These are phyloP conservation scores for Rhinocladiella mackenziei DNA, from an alignment of 2,329 filamentous ascomycete genomes.

Conservation along the genomic window DNA sequence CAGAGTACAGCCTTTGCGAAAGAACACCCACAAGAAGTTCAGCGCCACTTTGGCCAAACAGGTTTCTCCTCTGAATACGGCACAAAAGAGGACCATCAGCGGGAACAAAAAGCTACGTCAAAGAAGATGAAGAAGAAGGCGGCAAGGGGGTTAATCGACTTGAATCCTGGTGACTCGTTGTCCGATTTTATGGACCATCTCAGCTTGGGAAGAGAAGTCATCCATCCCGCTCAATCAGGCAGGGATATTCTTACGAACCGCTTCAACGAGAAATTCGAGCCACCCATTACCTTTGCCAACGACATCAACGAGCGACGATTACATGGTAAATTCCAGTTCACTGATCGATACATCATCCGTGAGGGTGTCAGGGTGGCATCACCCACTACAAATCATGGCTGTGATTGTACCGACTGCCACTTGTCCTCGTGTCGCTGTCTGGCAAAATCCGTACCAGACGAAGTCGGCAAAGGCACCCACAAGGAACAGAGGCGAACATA, in stretches of 20 bases:
- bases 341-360: constrained; percentile 24
- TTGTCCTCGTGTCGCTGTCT: constrained; percentile 19
- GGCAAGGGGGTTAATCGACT: not conserved
- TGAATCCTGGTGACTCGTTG: constrained; percentile 8
- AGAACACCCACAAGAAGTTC: constrained; percentile 16
- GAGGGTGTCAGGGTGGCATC: constrained; percentile 16
- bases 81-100: constrained; percentile 4
- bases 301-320: constrained; percentile 22
- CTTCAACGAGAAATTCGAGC: constrained; percentile 18
- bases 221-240: constrained; percentile 20
- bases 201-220: not conserved
- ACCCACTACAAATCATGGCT: constrained; percentile 17
- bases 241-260: constrained; percentile 20
- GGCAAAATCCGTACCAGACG: constrained; percentile 14
- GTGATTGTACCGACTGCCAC: constrained; percentile 17
- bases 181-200: not conserved
- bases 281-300: constrained; percentile 28
- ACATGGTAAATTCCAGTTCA: constrained; percentile 30
- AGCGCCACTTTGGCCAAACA: constrained; percentile 15
- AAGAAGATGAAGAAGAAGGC: constrained; percentile 24
- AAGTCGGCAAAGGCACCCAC: constrained; percentile 2
- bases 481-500: constrained; percentile 14
- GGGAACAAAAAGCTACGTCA: constrained; percentile 11
- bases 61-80: constrained; percentile 19
- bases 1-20: constrained; percentile 8